A percentile compares a stretch with the other conserved stretches of the same genome.
Evolutionary conservation across 371 early-diverging fungal species (phyloP).

Genomic region (Thermomucor indicae-seudaticae): DNA sequence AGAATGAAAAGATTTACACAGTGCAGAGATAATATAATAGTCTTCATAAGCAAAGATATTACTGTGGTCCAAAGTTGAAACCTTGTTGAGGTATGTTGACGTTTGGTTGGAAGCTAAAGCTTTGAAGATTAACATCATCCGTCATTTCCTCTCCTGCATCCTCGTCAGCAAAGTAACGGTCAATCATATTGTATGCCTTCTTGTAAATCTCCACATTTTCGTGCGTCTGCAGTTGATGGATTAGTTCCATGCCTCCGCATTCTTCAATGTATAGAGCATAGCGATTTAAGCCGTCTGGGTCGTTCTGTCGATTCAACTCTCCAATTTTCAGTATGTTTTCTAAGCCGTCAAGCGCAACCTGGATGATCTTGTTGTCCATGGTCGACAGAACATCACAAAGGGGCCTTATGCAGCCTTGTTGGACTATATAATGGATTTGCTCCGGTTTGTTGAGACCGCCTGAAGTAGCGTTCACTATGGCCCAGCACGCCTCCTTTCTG

Average conservation of each 20-base stretch:
- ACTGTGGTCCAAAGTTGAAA: constrained; percentile 18
- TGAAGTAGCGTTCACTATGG: constrained; percentile 97
- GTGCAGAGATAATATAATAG: background rate
- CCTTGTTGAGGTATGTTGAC: constrained; percentile 16
- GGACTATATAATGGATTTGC: constrained; percentile 87
- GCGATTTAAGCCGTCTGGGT: constrained; percentile 68
- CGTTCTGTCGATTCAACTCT: constrained; percentile 51
- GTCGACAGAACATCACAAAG: constrained; percentile 88
- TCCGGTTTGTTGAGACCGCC: constrained; percentile 89
- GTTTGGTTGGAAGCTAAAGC: constrained; percentile 13
- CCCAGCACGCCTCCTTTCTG: constrained; percentile 99
- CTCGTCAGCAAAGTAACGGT: constrained; percentile 86
- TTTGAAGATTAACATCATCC: background rate
- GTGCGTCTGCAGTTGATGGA: constrained; percentile 88
- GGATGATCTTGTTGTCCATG: constrained; percentile 91
- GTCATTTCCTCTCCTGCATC: constrained; percentile 67
- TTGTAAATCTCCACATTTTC: constrained; percentile 92
- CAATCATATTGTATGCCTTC: constrained; percentile 92
- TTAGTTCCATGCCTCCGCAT: constrained; percentile 90
- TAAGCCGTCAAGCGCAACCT: constrained; percentile 95
- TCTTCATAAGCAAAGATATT: constrained; percentile 3
- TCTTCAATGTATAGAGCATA: constrained; percentile 92
- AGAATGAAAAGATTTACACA: no score
- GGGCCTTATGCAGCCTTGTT: constrained; percentile 90
- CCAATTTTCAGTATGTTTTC: constrained; percentile 98